Conservation (phyloP, 164 flowering plant genomes). For the Vitis riparia region DNA sequence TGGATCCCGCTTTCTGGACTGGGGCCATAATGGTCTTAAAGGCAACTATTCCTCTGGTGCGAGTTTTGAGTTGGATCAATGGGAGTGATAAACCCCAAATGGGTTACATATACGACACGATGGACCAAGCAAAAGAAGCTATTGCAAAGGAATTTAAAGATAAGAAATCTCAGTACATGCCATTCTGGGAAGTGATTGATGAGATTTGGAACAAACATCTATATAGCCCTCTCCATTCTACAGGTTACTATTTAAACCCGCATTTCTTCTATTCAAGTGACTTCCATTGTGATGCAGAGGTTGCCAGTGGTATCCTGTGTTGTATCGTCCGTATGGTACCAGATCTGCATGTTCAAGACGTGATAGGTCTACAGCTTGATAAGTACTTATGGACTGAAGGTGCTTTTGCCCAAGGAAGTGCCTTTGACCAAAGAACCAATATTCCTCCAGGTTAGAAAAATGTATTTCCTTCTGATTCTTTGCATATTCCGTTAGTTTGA, state of each 20-base stretch:
- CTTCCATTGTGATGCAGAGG: conserved; percentile 53
- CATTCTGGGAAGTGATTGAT: conserved; percentile 60
- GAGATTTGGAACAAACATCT: conserved; percentile 60
- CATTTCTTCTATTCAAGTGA: conserved; percentile 42
- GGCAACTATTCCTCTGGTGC: conserved; percentile 52
- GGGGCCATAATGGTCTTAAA: conserved; percentile 36
- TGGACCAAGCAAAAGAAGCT: conserved; percentile 68
- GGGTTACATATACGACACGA: conserved; percentile 67
- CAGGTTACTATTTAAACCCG: conserved; percentile 70
- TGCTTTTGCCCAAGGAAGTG: conserved; percentile 32
- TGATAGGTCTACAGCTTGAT: conserved; percentile 41
- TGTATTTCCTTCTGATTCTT: background rate
- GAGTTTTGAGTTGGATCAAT: conserved; percentile 30
- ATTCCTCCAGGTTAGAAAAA: conserved; percentile 45
- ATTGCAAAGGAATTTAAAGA: conserved; percentile 36
- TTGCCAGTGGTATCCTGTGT: conserved; percentile 44
- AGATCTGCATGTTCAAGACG: conserved; percentile 30
- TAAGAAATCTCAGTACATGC: conserved; percentile 31
- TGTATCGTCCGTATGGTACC: conserved; percentile 43
- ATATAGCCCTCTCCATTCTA: conserved; percentile 68
- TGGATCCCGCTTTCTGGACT: conserved; percentile 47
- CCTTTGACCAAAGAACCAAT: conserved; percentile 23
- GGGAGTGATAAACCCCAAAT: conserved; percentile 31
- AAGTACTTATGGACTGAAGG: conserved; percentile 36
- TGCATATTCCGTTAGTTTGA: background rate